phyloP scores from a whole-genome alignment of 495 filamentous ascomycete species.

The Acidomyces sp. region DNA sequence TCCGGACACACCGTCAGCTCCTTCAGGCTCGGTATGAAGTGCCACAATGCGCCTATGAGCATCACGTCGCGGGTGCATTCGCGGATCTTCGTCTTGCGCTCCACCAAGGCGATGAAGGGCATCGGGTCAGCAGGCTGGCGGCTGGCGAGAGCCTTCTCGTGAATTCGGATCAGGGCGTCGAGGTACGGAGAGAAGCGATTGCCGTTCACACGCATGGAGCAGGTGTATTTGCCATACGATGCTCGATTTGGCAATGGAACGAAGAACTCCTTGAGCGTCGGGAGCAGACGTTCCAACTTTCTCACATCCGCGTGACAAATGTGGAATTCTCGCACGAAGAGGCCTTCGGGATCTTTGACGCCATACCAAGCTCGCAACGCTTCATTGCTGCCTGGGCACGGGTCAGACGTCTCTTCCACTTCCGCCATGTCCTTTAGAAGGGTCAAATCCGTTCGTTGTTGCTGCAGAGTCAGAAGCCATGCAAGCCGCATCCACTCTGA shows the following conservation, averaged over 20 bases:
- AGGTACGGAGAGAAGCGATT: conserved; percentile 44
- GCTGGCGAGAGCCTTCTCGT: conserved; percentile 32
- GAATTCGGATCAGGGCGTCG: conserved; percentile 44
- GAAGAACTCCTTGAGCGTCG: conserved; percentile 26
- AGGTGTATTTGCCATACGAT: conserved; percentile 11
- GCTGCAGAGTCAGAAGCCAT: conserved; percentile 49
- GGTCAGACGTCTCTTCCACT: conserved; percentile 29
- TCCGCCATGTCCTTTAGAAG: conserved; percentile 42
- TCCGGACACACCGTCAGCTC: conserved; percentile 58
- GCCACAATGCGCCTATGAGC: conserved; percentile 39
- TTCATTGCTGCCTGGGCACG: conserved; percentile 36
- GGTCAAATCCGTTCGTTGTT: conserved; percentile 38
- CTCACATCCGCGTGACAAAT: conserved; percentile 27
- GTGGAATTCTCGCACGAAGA: conserved; percentile 42
- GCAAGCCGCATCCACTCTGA: conserved; percentile 54
- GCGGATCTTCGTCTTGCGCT: conserved; percentile 36
- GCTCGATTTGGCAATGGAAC: conserved; percentile 16
- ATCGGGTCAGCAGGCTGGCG: conserved; percentile 34
- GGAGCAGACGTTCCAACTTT: conserved; percentile 27
- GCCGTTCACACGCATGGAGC: conserved; percentile 20
- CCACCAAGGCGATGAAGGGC: conserved; percentile 39
- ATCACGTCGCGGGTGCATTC: conserved; percentile 45
- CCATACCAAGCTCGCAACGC: conserved; percentile 43
- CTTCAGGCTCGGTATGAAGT: conserved; percentile 48
- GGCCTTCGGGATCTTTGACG: conserved; percentile 40